phyloP scores from a whole-genome alignment of 345 rosid genomes.

The Rhodamnia argentea region DNA sequence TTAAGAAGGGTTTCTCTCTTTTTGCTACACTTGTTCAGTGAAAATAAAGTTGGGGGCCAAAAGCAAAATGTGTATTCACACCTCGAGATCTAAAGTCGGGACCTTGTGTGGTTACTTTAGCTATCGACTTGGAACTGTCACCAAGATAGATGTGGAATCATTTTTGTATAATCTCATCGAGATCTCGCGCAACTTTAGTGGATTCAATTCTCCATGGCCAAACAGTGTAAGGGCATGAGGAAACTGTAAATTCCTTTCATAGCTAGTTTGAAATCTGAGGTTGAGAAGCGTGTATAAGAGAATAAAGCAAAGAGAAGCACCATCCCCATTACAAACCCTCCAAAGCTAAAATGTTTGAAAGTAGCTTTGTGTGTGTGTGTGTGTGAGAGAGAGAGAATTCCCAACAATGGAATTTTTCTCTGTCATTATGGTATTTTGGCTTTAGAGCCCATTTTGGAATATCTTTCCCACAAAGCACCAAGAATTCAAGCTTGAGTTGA shows the following conservation, averaged over 20 bases:
- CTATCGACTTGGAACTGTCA: neutral
- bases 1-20: neutral
- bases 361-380: neutral
- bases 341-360: slow-evolving; percentile 7
- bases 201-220: neutral
- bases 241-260: neutral
- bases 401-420: slow-evolving; percentile 14
- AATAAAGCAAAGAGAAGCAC: slow-evolving; percentile 19
- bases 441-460: slow-evolving; percentile 15
- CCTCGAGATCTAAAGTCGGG: neutral
- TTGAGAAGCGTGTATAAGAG: slow-evolving; percentile 17
- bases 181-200: neutral
- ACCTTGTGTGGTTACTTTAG: neutral
- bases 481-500: neutral
- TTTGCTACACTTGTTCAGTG: neutral
- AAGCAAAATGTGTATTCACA: neutral
- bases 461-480: neutral
- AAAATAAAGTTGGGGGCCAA: neutral
- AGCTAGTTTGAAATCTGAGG: slow-evolving; percentile 10
- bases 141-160: neutral
- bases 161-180: neutral
- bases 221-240: neutral
- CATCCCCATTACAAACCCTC: slow-evolving; percentile 22
- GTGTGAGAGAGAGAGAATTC: neutral
- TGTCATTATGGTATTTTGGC: slow-evolving; percentile 17